Conservation (phyloP, 495 filamentous ascomycete species). For the Annulohypoxylon stygium region DNA sequence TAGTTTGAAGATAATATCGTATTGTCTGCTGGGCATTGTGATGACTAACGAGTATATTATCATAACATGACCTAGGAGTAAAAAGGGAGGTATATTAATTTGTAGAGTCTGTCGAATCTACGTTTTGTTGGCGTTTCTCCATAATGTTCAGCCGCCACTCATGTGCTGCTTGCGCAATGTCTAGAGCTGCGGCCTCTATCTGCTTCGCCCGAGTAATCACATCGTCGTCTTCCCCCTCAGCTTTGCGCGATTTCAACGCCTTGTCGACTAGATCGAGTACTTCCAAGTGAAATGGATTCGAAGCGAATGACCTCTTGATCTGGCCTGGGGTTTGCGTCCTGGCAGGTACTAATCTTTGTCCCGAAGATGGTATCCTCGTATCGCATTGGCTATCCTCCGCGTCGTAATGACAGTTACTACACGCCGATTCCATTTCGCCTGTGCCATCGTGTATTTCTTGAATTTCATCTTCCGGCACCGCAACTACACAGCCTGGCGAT, state of each 20-base stretch:
- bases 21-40: too few relatives aligned
- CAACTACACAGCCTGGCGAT: slow-evolving; percentile 38
- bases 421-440: slow-evolving; percentile 2
- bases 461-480: slow-evolving; percentile 8
- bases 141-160: slow-evolving; percentile 35
- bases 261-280: slow-evolving; percentile 40
- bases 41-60: too few relatives aligned
- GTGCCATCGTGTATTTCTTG: neutral
- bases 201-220: slow-evolving; percentile 25
- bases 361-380: slow-evolving; percentile 13
- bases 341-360: slow-evolving; percentile 15
- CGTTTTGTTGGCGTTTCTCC: slow-evolving; percentile 33
- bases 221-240: slow-evolving; percentile 25
- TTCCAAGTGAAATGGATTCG: slow-evolving; percentile 30
- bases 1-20: neutral
- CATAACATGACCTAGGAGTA: neutral
- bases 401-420: slow-evolving; percentile 42
- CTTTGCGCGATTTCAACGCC: slow-evolving; percentile 10
- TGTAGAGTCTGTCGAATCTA: slow-evolving; percentile 13
- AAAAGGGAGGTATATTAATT: slow-evolving; percentile 10
- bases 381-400: slow-evolving; percentile 26
- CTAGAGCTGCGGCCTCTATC: slow-evolving; percentile 40
- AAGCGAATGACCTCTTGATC: slow-evolving; percentile 27
- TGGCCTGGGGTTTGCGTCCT: slow-evolving; percentile 35
- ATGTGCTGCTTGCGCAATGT: slow-evolving; percentile 42